Evolutionary conservation across 2,329 filamentous ascomycete species (phyloP), one percentile per base, ranked within the genome.

Genomic region (Xylaria hypoxylon): DNA sequence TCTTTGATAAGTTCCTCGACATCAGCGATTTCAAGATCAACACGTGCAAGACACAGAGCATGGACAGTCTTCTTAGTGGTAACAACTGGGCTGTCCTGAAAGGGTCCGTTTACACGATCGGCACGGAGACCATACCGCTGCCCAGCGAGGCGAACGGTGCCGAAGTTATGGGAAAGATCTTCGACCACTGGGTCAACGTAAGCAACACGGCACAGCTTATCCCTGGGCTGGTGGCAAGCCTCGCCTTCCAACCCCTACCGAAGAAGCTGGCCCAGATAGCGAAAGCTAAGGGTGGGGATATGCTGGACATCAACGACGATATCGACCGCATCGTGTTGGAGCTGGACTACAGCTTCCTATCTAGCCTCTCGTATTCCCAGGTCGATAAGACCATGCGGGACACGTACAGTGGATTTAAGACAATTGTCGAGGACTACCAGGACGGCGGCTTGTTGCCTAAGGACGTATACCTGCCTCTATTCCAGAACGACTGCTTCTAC

Each of bases 1-100:
- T 86, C 2, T 90, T 91, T 65, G 80, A 83, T 63, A 83, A 84
- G 63, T 90, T 90, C 75, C 82, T 83, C 1, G 79, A 79, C 44
- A 79, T 86, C 52, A 62, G 62, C 35, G 72, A 76, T 1, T 80
- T 81, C 1, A 66, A 78, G 0, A 72, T 80, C 24, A 84, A 86
- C 71, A 82, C 77, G 19, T 80, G 79, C 56, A 82, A 83, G 72
- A 81, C 80, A 2, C 84, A 81, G 68, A 81, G 77, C 6, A 86
- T 85, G 67, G 77, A 80, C 58, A 80, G 81, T 47, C 76, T 87
- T 6, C 79, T 85, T 67, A 77, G 74, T 17, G 73, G 73, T 38
- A 86, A 85, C 70, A 82, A 87, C 65, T 77, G 74, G 70, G 73
- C 77, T 1, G 68, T 79, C 1, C 31, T 79, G 1, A 76, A 77